Evolutionary conservation across 2,329 filamentous ascomycete genomes (phyloP), one percentile per base, ranked within the genome.

Genomic region (Aspergillus vadensis): DNA sequence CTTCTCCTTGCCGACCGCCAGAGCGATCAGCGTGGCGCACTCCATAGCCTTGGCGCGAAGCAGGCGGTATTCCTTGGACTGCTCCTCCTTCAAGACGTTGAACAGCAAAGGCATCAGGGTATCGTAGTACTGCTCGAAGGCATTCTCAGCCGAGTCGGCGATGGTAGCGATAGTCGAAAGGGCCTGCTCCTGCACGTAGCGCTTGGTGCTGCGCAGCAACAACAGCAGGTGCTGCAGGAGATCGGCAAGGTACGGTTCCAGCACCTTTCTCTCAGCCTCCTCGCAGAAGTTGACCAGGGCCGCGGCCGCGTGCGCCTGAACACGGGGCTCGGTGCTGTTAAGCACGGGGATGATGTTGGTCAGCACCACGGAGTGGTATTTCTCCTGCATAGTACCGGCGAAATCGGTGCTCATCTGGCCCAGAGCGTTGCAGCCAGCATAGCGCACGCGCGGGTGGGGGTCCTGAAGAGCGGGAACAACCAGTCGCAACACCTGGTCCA

Each of bases 371-470:
- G 91, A 86, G 76, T 97, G 95, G 77, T 96, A 96, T 70, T 97
- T 95, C 67, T 91, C 90, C 78, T 99, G 95, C 94, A 99, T 98
- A 10, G 91, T 96, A 12, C 93, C 93, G 12, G 96, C 94, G 76
- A 99, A 99, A 74, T 99, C 95, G 32, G 95, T 99, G 80, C 94
- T 98, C 95, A 99, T 99, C 78, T 99, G 95, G 27, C 95, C 95
- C n/a, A 99, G 85, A 44, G 95, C 95, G 73, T 99, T 98, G 82
- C 95, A 99, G 36, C 93, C 95, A 55, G 95, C 95, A 88, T 96
- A 99, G 70, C 94, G 89, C 58, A 99, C 95, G 73, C 95, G 91
- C 43, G 95, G 91, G 73, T 99, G 95, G 41, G 90, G 85, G 73
- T 99, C 94, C 69, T 89, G 88, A 38, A 99, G 84, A 38, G 94